Evolutionary conservation across 2,329 filamentous ascomycete genomes (phyloP).

Genomic region (Epichloe festucae): DNA sequence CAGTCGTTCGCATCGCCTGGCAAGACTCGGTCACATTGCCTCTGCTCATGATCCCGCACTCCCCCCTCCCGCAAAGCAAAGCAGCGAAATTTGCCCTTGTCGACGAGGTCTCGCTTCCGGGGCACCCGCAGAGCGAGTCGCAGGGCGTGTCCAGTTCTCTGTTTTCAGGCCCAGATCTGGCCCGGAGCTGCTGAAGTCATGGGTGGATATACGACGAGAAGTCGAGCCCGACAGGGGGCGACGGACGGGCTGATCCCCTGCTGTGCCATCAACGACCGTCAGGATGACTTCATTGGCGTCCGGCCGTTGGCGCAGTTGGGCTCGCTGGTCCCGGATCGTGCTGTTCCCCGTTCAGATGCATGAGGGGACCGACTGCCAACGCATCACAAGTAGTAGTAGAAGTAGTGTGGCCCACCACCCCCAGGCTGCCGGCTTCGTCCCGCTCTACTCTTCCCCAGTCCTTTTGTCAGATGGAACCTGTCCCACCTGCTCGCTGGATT

Average conservation of each 20-base stretch:
- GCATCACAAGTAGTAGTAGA: too few species aligned
- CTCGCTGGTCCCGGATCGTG: conserved; percentile 18
- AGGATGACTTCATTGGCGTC: conserved; percentile 8
- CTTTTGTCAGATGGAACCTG: not conserved
- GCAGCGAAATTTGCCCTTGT: not conserved
- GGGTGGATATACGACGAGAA: not conserved
- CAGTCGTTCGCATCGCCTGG: not conserved
- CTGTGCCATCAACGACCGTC: conserved; percentile 5
- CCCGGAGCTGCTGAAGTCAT: not conserved
- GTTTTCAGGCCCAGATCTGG: not conserved
- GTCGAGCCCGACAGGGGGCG: not conserved
- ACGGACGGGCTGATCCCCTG: conserved; percentile 1
- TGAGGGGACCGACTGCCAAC: conserved; percentile 24
- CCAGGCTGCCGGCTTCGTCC: conserved; percentile 11
- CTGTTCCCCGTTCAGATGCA: conserved; percentile 42
- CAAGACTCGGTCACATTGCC: not conserved
- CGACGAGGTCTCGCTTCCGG: not conserved
- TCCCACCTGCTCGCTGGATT: conserved; percentile 10
- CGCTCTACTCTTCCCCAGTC: not conserved
- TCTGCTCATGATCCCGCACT: too few species aligned
- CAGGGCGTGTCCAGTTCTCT: not conserved
- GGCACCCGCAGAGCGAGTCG: not conserved
- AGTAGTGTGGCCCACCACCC: conserved; percentile 17
- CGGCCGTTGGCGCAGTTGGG: conserved; percentile 8
- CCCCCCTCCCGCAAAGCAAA: not conserved